These are phyloP conservation scores for Chalciporus pseudorubinellus DNA, from an alignment of 768 basidiomycete species.

Conservation along the genomic window DNA sequence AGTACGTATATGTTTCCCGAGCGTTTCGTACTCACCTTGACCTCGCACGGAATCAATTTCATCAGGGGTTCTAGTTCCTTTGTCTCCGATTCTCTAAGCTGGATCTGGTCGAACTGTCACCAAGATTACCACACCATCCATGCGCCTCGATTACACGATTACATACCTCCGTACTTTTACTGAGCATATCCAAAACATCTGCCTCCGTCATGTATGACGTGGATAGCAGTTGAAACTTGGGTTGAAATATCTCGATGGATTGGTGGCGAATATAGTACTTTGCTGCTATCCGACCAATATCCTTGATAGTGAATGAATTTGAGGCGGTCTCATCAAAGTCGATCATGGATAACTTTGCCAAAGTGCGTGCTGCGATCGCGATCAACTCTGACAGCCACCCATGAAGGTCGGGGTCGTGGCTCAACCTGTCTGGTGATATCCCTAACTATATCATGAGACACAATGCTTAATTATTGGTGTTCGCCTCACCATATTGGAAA, in stretches of 20 bases:
- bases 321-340: slow-evolving; percentile 59
- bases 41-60: slow-evolving; percentile 72
- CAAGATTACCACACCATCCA: not conserved
- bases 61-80: slow-evolving; percentile 75
- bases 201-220: slow-evolving; percentile 87
- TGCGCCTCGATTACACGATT: not conserved
- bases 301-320: slow-evolving; percentile 65
- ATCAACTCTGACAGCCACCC: slow-evolving; percentile 70
- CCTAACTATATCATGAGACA: slow-evolving; percentile 43
- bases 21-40: slow-evolving; percentile 51
- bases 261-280: slow-evolving; percentile 90
- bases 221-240: slow-evolving; percentile 78
- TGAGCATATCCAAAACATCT: slow-evolving; percentile 82
- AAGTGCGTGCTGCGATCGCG: slow-evolving; percentile 57
- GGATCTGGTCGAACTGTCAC: slow-evolving; percentile 87
- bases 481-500: slow-evolving; percentile 66
- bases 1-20: not conserved
- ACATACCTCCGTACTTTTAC: slow-evolving; percentile 85
- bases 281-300: slow-evolving; percentile 92
- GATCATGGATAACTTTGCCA: slow-evolving; percentile 80
- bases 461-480: not conserved
- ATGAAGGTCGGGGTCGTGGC: slow-evolving; percentile 72
- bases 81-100: slow-evolving; percentile 86
- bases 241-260: slow-evolving; percentile 86
- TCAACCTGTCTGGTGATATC: slow-evolving; percentile 62